Evolutionary conservation across 2,329 filamentous ascomycete genomes (phyloP), one percentile per base, ranked within the genome.

Genomic region (Claviceps pazoutovae): DNA sequence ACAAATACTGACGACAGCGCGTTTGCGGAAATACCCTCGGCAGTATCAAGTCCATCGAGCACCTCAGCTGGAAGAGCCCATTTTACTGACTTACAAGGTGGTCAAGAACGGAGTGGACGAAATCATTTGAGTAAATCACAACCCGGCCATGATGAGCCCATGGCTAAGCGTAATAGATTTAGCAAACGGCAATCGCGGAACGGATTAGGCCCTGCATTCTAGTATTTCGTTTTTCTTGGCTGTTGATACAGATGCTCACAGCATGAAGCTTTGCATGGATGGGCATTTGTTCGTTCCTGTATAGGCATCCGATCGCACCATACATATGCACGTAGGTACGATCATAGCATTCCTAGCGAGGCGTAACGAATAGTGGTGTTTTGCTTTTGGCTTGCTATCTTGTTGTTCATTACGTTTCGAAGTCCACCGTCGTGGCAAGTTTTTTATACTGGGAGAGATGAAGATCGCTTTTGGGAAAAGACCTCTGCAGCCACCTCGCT

Each of bases 181-280:
- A 95, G 89, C 70, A 93, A 93, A 69, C 78, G 91, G 59, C 88
- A 95, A 69, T 94, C 87, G 16, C 95, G 94, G 70, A 95, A 88
- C 66, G 90, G 91, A n/a, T 77, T 95, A 48, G 88, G 88, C 30
- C 86, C 90, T 48, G 86, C 88, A 49, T 95, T 96, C 64, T 95
- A 53, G 34, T 45, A 16, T 19, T 44, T 45, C 8, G 21, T n/a
- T 43, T 7, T 43, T 26, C 16, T 34, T 21, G 34, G 34, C 34
- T 45, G 30, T 21, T 43, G 13, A 9, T 23, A 5, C 5, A 19
- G 30, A 26, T 45, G 14, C 7, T 26, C 30, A 26, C 49, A 36
- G 42, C 41, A 26, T 16, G 26, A 17, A 41, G 9, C 13, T 36
- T 6, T 17, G 4, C 34, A 16, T 43, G 19, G 36, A 39, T 19